Conservation (phyloP, 768 basidiomycete species). For the Termitomyces sp. region DNA sequence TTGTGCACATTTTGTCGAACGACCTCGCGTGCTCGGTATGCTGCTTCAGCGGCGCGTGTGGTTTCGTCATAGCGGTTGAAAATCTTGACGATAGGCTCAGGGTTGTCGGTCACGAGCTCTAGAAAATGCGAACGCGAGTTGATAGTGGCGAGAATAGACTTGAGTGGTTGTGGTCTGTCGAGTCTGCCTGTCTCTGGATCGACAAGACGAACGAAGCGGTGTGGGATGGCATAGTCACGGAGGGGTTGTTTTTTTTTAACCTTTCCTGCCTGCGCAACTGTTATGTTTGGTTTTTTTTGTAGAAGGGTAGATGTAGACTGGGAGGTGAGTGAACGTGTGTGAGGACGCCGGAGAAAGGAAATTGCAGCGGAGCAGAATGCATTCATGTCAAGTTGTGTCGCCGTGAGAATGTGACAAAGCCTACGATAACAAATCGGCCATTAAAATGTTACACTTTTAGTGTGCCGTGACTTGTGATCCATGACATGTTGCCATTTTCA, state of each 20-base stretch:
- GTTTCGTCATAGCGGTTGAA: constrained; percentile 38
- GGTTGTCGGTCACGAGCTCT: constrained; percentile 45
- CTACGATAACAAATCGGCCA: too few relatives aligned
- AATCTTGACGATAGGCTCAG: constrained; percentile 57
- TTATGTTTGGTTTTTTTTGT: neutral
- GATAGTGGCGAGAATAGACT: constrained; percentile 37
- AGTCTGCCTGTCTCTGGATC: constrained; percentile 40
- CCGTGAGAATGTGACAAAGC: neutral
- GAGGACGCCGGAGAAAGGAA: constrained; percentile 9
- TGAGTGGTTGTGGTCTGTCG: constrained; percentile 27
- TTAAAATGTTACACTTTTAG: too few relatives aligned
- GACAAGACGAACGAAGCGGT: constrained; percentile 36
- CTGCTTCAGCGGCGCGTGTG: constrained; percentile 29
- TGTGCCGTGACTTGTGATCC: too few relatives aligned
- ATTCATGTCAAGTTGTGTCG: neutral
- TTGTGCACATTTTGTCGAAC: constrained; percentile 36
- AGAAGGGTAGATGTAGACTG: neutral
- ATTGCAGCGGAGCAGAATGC: constrained; percentile 24
- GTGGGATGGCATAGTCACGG: constrained; percentile 37
- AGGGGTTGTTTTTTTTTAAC: constrained; percentile 5
- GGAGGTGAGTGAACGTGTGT: neutral
- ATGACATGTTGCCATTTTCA: too few relatives aligned
- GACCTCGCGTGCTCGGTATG: constrained; percentile 28
- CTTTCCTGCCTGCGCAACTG: neutral
- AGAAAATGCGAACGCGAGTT: constrained; percentile 38